These are phyloP conservation scores for Mycena latifolia DNA, from an alignment of 768 basidiomycete genomes.

Conservation along the genomic window DNA sequence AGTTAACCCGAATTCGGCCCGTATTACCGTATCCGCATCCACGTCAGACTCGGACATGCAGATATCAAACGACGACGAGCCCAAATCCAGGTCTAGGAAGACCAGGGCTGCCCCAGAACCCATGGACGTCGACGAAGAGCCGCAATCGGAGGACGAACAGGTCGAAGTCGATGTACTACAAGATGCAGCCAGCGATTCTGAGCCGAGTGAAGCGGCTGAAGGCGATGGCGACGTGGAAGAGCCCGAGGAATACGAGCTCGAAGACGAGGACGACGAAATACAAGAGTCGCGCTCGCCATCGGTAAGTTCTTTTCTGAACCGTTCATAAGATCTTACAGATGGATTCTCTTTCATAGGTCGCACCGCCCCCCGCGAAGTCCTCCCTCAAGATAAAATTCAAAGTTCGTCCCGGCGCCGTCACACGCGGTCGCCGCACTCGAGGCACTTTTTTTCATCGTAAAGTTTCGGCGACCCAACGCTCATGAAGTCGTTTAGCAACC, in stretches of 20 bases:
- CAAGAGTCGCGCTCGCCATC: slow-evolving; percentile 34
- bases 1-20: slow-evolving; percentile 31
- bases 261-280: slow-evolving; percentile 36
- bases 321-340: neutral
- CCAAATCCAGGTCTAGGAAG: slow-evolving; percentile 1
- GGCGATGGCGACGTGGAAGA: slow-evolving; percentile 32
- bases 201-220: slow-evolving; percentile 25
- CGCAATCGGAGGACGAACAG: slow-evolving; percentile 27
- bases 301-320: neutral
- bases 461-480: neutral
- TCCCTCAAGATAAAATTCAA: slow-evolving; percentile 35
- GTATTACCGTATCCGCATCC: slow-evolving; percentile 31
- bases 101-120: neutral
- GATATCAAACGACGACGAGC: slow-evolving; percentile 27
- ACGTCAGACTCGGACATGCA: slow-evolving; percentile 35
- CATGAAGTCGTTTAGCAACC: neutral
- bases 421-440: slow-evolving; percentile 26
- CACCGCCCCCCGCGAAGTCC: slow-evolving; percentile 8
- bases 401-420: slow-evolving; percentile 19
- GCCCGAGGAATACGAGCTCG: slow-evolving; percentile 36
- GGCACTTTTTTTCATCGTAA: slow-evolving; percentile 3
- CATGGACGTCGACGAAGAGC: slow-evolving; percentile 31
- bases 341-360: neutral
- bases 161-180: slow-evolving; percentile 34
- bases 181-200: slow-evolving; percentile 30